phyloP scores from a whole-genome alignment of 129 eudicot species.

The Ambrosia artemisiifolia region DNA sequence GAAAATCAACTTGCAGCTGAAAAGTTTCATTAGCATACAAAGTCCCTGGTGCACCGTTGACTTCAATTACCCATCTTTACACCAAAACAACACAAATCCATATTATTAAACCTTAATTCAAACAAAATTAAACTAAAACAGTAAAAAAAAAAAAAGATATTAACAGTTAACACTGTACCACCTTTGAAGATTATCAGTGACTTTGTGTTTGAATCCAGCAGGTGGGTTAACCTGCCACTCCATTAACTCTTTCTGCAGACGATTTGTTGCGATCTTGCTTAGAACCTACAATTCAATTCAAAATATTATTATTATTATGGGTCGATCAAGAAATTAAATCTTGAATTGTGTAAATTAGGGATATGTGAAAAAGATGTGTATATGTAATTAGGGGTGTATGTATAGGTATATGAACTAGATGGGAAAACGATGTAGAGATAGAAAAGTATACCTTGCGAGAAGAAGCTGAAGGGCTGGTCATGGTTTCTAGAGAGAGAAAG shows the following conservation, averaged over 20 bases:
- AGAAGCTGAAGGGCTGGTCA: slow-evolving; percentile 65
- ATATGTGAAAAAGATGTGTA: slow-evolving; percentile 2
- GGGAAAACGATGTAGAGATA: not conserved
- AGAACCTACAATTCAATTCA: slow-evolving; percentile 32
- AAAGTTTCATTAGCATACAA: slow-evolving; percentile 63
- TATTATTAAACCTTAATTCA: not conserved
- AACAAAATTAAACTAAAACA: slow-evolving; percentile 8
- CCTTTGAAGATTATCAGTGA: slow-evolving; percentile 88
- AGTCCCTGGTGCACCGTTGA: slow-evolving; percentile 79
- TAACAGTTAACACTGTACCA: slow-evolving; percentile 42
- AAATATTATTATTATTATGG: not conserved
- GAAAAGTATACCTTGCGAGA: slow-evolving; percentile 55
- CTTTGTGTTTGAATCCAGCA: slow-evolving; percentile 71
- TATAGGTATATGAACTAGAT: not conserved
- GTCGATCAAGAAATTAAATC: not conserved
- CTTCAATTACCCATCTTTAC: slow-evolving; percentile 82
- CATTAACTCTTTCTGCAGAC: slow-evolving; percentile 78
- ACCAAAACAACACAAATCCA: not conserved
- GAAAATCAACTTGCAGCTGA: slow-evolving; percentile 89
- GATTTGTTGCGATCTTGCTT: slow-evolving; percentile 81
- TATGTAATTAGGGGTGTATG: not conserved
- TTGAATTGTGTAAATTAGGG: slow-evolving; percentile 27
- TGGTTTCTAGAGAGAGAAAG: slow-evolving; percentile 36
- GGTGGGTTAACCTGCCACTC: slow-evolving; percentile 93
- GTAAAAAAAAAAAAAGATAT: not conserved